A percentile compares a stretch with the other conserved stretches of the same genome.
Conservation (phyloP, 805 yeast genomes). For the Nakazawaea laoshanensis region DNA sequence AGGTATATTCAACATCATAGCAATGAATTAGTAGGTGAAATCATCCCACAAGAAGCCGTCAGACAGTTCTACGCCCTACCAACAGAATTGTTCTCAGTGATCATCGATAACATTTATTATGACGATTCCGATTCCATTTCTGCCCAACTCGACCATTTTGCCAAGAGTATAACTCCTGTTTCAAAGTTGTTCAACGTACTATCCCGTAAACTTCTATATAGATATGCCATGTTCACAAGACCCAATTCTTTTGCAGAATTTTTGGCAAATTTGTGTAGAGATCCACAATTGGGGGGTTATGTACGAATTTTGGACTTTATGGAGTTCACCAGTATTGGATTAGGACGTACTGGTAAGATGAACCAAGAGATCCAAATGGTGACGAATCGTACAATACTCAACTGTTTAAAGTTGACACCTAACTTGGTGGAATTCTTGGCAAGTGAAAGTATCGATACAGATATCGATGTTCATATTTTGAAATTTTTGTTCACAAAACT, state of each 20-base stretch:
- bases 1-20: not conserved
- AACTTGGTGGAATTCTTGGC: conserved; percentile 74
- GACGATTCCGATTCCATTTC: conserved; percentile 18
- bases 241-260: conserved; percentile 75
- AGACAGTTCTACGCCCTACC: conserved; percentile 15
- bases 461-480: conserved; percentile 55
- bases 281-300: conserved; percentile 42
- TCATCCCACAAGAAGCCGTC: not conserved
- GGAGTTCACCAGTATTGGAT: conserved; percentile 81
- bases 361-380: conserved; percentile 88
- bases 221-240: conserved; percentile 66
- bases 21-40: not conserved
- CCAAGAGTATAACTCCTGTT: conserved; percentile 28
- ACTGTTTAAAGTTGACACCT: conserved; percentile 55
- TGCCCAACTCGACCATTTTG: conserved; percentile 20
- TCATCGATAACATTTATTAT: conserved; percentile 21
- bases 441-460: conserved; percentile 79
- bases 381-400: conserved; percentile 60
- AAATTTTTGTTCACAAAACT: conserved; percentile 44
- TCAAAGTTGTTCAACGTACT: conserved; percentile 51
- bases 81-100: conserved; percentile 22
- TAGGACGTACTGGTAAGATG: conserved; percentile 86
- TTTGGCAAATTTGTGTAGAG: conserved; percentile 41
- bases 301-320: conserved; percentile 80
- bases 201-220: conserved; percentile 49